These are phyloP conservation scores for Suhomyces guaymorum DNA, from an alignment of 1,139 yeast species.

Conservation along the genomic window DNA sequence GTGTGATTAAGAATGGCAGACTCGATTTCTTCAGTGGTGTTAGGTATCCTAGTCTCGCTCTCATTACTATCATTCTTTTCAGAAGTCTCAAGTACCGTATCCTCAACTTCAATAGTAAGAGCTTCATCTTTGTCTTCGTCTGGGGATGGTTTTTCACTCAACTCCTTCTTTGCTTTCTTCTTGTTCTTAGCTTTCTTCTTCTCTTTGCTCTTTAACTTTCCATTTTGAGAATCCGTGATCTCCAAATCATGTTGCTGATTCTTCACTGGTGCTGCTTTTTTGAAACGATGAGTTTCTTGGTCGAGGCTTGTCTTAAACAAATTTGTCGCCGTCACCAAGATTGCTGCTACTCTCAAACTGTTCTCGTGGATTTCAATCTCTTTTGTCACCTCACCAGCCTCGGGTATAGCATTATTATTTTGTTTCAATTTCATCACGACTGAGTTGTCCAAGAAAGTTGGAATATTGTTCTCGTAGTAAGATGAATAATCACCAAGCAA, in stretches of 20 bases:
- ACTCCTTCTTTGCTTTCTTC: not conserved
- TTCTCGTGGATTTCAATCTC: constrained; percentile 26
- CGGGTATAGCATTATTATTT: not conserved
- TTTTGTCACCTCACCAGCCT: not conserved
- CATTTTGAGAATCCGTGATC: constrained; percentile 12
- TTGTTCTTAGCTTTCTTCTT: not conserved
- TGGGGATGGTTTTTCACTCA: no score
- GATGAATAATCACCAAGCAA: constrained; percentile 35
- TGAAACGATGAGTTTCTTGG: constrained; percentile 11
- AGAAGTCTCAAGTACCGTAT: constrained; percentile 2
- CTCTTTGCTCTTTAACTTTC: constrained; percentile 1
- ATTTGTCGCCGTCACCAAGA: constrained; percentile 21
- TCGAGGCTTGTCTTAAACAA: constrained; percentile 16
- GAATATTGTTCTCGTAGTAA: constrained; percentile 21
- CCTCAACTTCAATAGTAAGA: constrained; percentile 5
- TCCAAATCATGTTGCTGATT: constrained; percentile 11
- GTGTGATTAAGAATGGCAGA: constrained; percentile 32
- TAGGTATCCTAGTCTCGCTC: constrained; percentile 16
- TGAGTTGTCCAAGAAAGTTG: constrained; percentile 30
- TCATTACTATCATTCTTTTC: constrained; percentile 2
- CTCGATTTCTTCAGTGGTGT: constrained; percentile 33
- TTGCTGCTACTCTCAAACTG: constrained; percentile 25
- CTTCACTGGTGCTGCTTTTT: not conserved
- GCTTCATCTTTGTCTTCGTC: no score
- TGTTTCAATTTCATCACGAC: constrained; percentile 11